These are phyloP conservation scores for Oryza australiensis DNA, from an alignment of 176 grass and related monocot genomes.

Conservation along the genomic window DNA sequence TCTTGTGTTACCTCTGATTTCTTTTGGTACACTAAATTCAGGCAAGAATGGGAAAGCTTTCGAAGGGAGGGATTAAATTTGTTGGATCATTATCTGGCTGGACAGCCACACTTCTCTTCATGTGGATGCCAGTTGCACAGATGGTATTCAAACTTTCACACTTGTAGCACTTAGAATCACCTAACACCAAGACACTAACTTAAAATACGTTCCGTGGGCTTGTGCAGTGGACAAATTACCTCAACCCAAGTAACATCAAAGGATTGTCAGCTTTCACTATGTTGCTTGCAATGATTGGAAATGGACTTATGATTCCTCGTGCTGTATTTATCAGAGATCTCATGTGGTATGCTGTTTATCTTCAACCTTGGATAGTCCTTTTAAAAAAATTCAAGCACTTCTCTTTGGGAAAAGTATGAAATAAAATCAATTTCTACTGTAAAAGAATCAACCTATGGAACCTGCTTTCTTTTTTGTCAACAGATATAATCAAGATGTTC, in stretches of 20 bases:
- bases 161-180: slow-evolving; percentile 31
- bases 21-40: slow-evolving; percentile 41
- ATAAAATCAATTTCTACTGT: background rate
- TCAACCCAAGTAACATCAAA: slow-evolving; percentile 97
- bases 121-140: slow-evolving; percentile 97
- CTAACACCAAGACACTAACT: slow-evolving; percentile 13
- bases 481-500: background rate
- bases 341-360: slow-evolving; percentile 83
- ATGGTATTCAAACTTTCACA: slow-evolving; percentile 62
- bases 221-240: slow-evolving; percentile 98
- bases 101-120: slow-evolving; percentile 99
- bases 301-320: slow-evolving; percentile 97
- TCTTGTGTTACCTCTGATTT: slow-evolving; percentile 40
- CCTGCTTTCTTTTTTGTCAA: background rate
- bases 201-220: slow-evolving; percentile 39
- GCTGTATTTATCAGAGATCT: slow-evolving; percentile 97
- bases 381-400: slow-evolving; percentile 16
- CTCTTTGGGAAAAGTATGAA: background rate
- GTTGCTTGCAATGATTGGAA: slow-evolving; percentile 98
- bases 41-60: slow-evolving; percentile 86
- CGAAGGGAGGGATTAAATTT: slow-evolving; percentile 53
- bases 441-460: background rate
- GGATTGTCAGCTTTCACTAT: slow-evolving; percentile 95
- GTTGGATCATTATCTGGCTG: slow-evolving; percentile 87
- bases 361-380: background rate